These are phyloP conservation scores for Hippophae rhamnoides DNA, from an alignment of 306 rosid species.

Conservation along the genomic window DNA sequence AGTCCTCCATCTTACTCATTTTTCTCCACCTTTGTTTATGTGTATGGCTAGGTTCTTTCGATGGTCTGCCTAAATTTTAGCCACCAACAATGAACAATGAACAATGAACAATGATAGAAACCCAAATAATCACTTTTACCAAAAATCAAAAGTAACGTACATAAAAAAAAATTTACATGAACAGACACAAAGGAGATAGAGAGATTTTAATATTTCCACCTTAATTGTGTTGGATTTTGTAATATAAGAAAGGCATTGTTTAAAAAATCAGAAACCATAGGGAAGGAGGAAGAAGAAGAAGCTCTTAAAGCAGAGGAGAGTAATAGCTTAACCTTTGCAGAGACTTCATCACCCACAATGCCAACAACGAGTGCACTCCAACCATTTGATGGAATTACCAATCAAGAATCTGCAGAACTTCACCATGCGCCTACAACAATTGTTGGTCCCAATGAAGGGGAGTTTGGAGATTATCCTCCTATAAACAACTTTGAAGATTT, in stretches of 20 bases:
- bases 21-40: slow-evolving; percentile 8
- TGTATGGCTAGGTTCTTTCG: slow-evolving; percentile 14
- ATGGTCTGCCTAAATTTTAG: slow-evolving; percentile 46
- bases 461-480: slow-evolving; percentile 21
- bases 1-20: too few species aligned
- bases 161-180: background rate
- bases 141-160: background rate
- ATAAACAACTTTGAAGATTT: slow-evolving; percentile 18
- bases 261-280: slow-evolving; percentile 31
- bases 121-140: background rate
- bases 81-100: slow-evolving; percentile 9
- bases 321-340: slow-evolving; percentile 27
- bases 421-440: slow-evolving; percentile 40
- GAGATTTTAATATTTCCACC: slow-evolving; percentile 2
- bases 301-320: slow-evolving; percentile 24
- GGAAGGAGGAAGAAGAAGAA: slow-evolving; percentile 14
- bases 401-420: slow-evolving; percentile 27
- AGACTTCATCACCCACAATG: slow-evolving; percentile 4
- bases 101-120: background rate
- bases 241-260: background rate
- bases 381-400: background rate
- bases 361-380: background rate
- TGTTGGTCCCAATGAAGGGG: slow-evolving; percentile 30
- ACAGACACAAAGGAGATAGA: background rate
- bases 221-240: background rate